Evolutionary conservation across 345 rosid species (phyloP), one percentile per base, ranked within the genome.

Genomic region (Camelina laxa): DNA sequence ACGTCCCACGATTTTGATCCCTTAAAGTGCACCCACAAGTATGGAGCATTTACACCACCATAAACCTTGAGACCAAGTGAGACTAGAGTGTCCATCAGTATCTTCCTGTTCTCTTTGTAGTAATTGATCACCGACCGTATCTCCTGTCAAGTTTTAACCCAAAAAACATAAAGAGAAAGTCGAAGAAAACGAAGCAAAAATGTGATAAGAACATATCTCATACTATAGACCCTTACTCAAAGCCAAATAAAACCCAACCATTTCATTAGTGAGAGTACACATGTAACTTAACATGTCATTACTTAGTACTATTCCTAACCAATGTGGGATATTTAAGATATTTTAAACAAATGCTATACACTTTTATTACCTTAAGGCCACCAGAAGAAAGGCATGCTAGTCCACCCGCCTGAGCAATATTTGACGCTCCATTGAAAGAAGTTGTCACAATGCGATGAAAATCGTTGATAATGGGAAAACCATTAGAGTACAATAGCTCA

Each of bases 391-490:
- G 95, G 60, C 95, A 89, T 6, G 95, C 89, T 14, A 90, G 72
- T 9, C 95, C 98, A 16, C 98, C 95, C 0, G 91, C 89, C 69
- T 93, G 95, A 17, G 86, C 81, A 9, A 93, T 86, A 72, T 79
- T 93, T 9, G 98, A 92, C 38, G 97, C 92, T 20, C 97, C 97
- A 66, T 93, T 90, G 70, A 90, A 93, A 75, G 93, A 84, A 14
- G 98, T 93, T 63, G 93, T 83, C 8, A 89, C 87, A 48, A 93
- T 79, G 35, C 98, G 91, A 58, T 89, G 74, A 22, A 78, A 93
- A 61, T 93, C 98, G 1, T 85, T 81, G 67, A 85, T 82, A 7
- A 90, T 74, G 22, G 95, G 95, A 67, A 83, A 86, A 2, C 95
- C 95, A 65, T 80, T 86, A 8, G 93, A 86, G 65, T 75, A 93